These are phyloP conservation scores for Trypanosoma conorhini DNA, from an alignment of 208 protist species.

Conservation along the genomic window DNA sequence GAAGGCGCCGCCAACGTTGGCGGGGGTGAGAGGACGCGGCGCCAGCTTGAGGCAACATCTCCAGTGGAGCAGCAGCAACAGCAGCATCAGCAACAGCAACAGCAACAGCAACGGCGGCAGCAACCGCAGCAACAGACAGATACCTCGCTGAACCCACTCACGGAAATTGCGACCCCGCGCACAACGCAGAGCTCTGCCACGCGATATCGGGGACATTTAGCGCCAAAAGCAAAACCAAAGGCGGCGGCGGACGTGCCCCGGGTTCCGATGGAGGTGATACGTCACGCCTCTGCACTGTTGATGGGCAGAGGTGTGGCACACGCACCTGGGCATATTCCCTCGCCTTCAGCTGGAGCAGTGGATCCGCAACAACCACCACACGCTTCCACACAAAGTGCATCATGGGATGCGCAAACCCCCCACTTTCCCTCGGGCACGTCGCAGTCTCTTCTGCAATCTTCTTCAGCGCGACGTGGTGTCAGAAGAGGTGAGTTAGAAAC, in stretches of 20 bases:
- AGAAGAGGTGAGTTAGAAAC: constrained; percentile 8
- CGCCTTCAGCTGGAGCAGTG: not conserved
- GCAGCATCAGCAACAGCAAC: not conserved
- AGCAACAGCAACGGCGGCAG: not conserved
- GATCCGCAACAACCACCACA: not conserved
- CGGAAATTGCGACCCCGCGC: not conserved
- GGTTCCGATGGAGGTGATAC: constrained; percentile 73
- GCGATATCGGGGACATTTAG: constrained; percentile 37
- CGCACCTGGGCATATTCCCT: not conserved
- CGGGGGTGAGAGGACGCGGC: not conserved
- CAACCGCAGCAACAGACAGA: not conserved
- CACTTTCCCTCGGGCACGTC: not conserved
- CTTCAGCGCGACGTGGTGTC: not conserved
- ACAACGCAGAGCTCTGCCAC: constrained; percentile 11
- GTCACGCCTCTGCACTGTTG: constrained; percentile 56
- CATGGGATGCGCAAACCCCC: not conserved
- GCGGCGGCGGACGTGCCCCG: constrained; percentile 39
- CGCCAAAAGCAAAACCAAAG: constrained; percentile 82
- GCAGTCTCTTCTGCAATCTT: not conserved
- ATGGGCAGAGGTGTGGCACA: constrained; percentile 3
- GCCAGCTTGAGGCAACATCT: not conserved
- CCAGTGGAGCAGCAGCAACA: not conserved
- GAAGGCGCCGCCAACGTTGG: not conserved
- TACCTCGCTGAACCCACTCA: not conserved
- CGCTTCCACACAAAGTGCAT: not conserved